A percentile compares a stretch with the other conserved stretches of the same genome.
phyloP scores from a whole-genome alignment of 148 eudicot species.

The Rhododendron henanense region DNA sequence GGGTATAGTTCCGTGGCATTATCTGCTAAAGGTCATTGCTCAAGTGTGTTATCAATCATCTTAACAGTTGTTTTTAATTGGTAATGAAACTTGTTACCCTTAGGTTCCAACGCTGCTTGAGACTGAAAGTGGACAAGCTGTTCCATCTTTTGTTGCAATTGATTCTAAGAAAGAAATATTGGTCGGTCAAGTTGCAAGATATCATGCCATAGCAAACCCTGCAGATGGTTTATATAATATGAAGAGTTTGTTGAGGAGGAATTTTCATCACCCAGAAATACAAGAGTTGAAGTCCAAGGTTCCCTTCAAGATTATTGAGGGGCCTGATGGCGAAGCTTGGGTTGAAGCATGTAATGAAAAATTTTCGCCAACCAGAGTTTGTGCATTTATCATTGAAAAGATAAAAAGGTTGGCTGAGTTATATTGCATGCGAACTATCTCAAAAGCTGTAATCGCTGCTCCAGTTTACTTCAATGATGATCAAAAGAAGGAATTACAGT shows the following conservation, averaged over 20 bases:
- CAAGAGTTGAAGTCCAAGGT: background rate
- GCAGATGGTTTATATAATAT: background rate
- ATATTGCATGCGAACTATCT: background rate
- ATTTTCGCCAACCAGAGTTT: background rate
- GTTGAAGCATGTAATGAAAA: background rate
- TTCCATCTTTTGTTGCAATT: background rate
- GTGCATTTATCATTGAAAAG: background rate
- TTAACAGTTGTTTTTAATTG: background rate
- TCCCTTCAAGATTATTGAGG: background rate
- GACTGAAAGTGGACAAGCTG: background rate
- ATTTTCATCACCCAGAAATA: background rate
- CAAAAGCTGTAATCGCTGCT: background rate
- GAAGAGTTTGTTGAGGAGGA: background rate
- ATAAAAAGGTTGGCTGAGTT: background rate
- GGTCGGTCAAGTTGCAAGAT: background rate
- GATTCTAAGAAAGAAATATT: background rate
- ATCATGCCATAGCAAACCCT: background rate
- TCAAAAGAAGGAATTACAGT: background rate
- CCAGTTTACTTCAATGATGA: constrained; percentile 1
- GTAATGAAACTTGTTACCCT: background rate
- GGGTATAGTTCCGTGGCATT: background rate
- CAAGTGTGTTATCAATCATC: background rate
- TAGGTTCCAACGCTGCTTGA: background rate
- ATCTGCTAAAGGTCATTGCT: background rate
- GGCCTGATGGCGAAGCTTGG: background rate